Base-by-base conservation (phyloP, 2,329 filamentous ascomycete species). In the Pseudocercospora cruenta region DNA sequence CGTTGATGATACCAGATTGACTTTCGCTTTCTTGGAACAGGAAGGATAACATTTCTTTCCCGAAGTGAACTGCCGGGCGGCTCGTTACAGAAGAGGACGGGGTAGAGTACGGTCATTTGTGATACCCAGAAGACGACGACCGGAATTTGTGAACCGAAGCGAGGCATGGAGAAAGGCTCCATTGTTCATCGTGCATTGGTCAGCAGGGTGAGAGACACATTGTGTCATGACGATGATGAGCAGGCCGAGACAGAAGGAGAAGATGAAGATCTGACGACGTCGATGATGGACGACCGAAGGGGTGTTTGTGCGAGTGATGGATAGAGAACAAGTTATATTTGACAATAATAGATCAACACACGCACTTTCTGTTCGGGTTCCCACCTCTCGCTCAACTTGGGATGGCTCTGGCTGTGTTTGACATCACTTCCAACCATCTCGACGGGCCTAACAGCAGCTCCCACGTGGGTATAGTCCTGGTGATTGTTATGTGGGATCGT, bases 71-170 rank as follows among this genome's bases (percentile, higher is more conserved):
- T 28, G 21, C 24, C 16, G 26, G 4, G 9, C 9, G 26, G 53
- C 16, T 26, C 22, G 53, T 31, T 26, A 55, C 22, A 57, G 22
- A 16, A 21, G 28, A 26, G n/a, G 53, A 33, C 10, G 10, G 47
- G 62, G 24, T 43, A 26, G 49, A 31, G 33, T 33, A 62, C 60
- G 64, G 68, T 69, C 62, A 67, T 69, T 69, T 69, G 67, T 69
- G 69, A 69, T 71, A 69, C 69, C 69, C 67, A 66, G 43, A 43
- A 31, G 55, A 58, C 14, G 43, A 58, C 49, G 53, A 53, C 31
- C 24, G 58, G 47, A 31, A 21, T 51, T 24, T n/a, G 21, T 22
- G 57, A 59, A 59, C 47, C 14, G 28, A 36, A 31, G 54, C 16
- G 14, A 31, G 16, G 54, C 21, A 58, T 36, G 24, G 24, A 31